Conservation (phyloP, 441 rosid species). For the Gossypium trilobum region DNA sequence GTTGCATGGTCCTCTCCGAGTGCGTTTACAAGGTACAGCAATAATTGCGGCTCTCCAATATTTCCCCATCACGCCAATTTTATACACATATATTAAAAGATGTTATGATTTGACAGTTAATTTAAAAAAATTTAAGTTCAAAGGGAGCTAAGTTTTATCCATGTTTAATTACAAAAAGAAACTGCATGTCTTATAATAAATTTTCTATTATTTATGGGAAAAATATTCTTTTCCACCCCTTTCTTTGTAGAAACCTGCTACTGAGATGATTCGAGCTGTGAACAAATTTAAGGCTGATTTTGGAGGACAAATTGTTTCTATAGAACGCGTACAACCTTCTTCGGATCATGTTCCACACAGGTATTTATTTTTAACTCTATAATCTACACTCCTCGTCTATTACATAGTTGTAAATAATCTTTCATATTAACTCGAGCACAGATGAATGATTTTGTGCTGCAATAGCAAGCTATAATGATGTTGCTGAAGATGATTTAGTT, state of each 20-base stretch:
- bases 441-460: not conserved
- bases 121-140: not conserved
- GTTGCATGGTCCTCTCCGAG: conserved; percentile 93
- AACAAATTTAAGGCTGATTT: conserved; percentile 90
- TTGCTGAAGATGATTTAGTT: conserved; percentile 3
- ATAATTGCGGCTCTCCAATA: not conserved
- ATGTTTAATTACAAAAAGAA: not conserved
- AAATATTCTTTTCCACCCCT: not conserved
- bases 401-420: not conserved
- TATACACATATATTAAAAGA: not conserved
- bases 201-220: not conserved
- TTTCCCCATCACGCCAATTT: not conserved
- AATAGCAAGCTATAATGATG: not conserved
- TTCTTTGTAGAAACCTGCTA: conserved; percentile 57
- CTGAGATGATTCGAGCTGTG: conserved; percentile 79
- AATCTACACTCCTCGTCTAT: not conserved
- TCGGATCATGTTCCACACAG: conserved; percentile 92
- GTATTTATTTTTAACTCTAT: conserved; percentile 21
- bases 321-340: conserved; percentile 93
- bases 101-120: not conserved
- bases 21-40: conserved; percentile 66
- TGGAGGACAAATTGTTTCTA: conserved; percentile 77
- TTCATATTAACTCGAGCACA: not conserved
- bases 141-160: not conserved
- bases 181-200: not conserved